phyloP scores from a whole-genome alignment of 768 basidiomycete species.

The Hebeloma cylindrosporum region DNA sequence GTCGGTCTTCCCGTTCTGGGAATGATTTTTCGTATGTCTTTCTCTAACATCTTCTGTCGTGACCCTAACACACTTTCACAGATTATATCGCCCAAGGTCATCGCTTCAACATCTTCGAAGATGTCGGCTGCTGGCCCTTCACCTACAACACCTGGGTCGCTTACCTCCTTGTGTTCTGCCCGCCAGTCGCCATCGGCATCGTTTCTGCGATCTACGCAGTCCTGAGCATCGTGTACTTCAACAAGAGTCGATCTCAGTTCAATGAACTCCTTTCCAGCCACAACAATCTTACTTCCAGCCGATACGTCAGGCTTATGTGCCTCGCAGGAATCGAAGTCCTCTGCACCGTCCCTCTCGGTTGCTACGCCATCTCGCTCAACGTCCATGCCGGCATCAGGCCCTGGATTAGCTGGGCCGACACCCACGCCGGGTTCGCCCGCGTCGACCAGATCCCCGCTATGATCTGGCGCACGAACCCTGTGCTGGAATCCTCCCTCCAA shows the following conservation, averaged over 20 bases:
- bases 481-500: constrained; percentile 33
- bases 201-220: constrained; percentile 39
- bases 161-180: constrained; percentile 42
- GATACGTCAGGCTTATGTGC: constrained; percentile 59
- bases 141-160: constrained; percentile 49
- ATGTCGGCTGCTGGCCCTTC: constrained; percentile 54
- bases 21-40: constrained; percentile 44
- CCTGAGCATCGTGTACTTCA: constrained; percentile 42
- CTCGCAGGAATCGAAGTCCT: constrained; percentile 48
- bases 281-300: constrained; percentile 43
- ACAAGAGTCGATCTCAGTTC: constrained; percentile 41
- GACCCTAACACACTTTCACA: constrained; percentile 20
- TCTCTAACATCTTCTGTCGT: background rate
- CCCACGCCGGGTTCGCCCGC: constrained; percentile 48
- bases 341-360: constrained; percentile 45
- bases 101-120: constrained; percentile 59
- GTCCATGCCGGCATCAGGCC: constrained; percentile 32
- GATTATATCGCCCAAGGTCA: constrained; percentile 57
- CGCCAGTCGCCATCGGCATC: constrained; percentile 41
- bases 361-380: constrained; percentile 40
- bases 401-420: constrained; percentile 51
- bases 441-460: constrained; percentile 42
- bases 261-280: constrained; percentile 39
- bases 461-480: constrained; percentile 38
- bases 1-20: constrained; percentile 52